phyloP scores from a whole-genome alignment of 139 green algal species.

The Chlorella sp. region DNA sequence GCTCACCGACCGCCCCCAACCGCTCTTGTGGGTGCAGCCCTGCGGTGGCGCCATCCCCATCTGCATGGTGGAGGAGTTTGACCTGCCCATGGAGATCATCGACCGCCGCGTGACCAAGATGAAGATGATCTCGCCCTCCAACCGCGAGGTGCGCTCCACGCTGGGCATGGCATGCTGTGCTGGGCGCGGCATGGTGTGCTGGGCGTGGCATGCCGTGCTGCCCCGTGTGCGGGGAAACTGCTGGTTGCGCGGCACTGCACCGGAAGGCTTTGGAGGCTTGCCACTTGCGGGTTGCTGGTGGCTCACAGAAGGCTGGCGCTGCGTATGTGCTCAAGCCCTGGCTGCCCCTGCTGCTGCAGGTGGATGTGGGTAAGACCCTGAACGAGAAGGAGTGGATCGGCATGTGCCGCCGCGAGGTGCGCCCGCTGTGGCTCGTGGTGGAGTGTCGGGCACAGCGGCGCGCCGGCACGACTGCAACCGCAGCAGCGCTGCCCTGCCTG shows the following conservation, averaged over 20 bases:
- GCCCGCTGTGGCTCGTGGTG: not conserved
- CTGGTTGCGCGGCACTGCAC: too few species aligned
- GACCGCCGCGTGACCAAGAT: constrained; percentile 98
- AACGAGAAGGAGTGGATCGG: constrained; percentile 98
- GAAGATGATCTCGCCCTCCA: constrained; percentile 99
- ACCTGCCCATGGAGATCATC: constrained; percentile 95
- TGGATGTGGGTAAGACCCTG: constrained; percentile 98
- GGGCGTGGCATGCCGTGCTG: too few species aligned
- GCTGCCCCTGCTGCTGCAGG: constrained; percentile 44
- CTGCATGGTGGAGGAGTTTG: constrained; percentile 99
- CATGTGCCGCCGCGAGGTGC: constrained; percentile 93
- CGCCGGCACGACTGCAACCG: too few species aligned
- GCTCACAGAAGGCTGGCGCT: too few species aligned
- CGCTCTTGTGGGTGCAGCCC: constrained; percentile 82
- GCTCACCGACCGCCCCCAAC: too few species aligned
- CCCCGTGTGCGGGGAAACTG: too few species aligned
- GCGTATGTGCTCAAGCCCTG: too few species aligned
- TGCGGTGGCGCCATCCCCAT: constrained; percentile 96
- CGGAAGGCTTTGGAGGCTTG: too few species aligned
- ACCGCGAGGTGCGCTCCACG: constrained; percentile 71
- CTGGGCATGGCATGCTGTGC: too few species aligned
- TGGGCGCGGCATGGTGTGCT: too few species aligned
- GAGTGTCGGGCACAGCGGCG: not conserved
- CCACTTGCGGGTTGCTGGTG: too few species aligned
- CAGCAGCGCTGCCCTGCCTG: too few species aligned